A percentile compares a stretch with the other conserved stretches of the same genome.
phyloP scores from a whole-genome alignment of 148 eudicot species.

The Cornus kousa region DNA sequence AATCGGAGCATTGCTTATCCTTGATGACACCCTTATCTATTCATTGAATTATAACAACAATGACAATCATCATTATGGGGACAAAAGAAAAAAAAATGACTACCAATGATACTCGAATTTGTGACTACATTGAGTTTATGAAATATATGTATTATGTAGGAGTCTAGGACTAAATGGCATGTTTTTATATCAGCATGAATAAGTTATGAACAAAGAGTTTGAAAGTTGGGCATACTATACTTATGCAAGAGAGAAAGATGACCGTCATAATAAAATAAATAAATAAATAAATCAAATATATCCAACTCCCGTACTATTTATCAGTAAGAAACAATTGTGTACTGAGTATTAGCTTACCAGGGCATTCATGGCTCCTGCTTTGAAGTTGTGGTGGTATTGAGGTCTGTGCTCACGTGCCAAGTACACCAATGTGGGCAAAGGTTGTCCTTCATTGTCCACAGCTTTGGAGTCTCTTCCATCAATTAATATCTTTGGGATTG shows the following conservation, averaged over 20 bases:
- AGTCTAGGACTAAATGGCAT: no score
- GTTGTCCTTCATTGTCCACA: slow-evolving; percentile 1
- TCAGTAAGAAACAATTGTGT: no score
- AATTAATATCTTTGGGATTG: background rate
- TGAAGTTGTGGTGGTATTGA: slow-evolving; percentile 15
- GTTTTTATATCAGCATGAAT: no score
- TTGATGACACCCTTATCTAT: slow-evolving; percentile 17
- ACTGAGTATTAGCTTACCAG: background rate
- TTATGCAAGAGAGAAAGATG: no score
- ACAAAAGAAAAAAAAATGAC: background rate
- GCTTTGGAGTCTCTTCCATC: slow-evolving; percentile 7
- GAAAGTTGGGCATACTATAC: no score
- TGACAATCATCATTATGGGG: background rate
- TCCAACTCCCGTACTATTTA: no score
- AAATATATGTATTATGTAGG: no score
- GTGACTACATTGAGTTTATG: no score
- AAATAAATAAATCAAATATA: no score
- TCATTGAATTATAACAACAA: background rate
- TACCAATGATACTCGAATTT: no score
- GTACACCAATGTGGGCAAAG: slow-evolving; percentile 20
- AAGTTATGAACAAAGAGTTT: no score
- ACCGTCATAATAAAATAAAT: no score
- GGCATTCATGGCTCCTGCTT: slow-evolving; percentile 22
- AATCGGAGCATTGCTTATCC: slow-evolving; percentile 7
- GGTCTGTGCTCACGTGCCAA: slow-evolving; percentile 22